phyloP scores from a whole-genome alignment of 2,329 filamentous ascomycete species.

The Bipolaris zeicola region DNA sequence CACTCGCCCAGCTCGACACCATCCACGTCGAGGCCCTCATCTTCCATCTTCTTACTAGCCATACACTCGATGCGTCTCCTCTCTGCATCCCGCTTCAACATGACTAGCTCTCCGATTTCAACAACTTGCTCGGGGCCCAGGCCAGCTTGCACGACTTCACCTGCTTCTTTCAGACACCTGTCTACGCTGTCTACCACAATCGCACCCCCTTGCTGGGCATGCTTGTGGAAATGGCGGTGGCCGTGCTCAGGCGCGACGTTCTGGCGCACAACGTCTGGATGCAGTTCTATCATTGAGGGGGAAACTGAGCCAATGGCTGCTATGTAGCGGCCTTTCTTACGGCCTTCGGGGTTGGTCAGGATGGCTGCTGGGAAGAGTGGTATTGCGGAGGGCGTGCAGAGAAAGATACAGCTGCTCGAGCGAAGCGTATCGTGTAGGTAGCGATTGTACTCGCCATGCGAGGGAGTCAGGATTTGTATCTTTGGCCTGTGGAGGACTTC shows the following conservation, averaged over 20 bases:
- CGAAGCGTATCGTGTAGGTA: slow-evolving; percentile 73
- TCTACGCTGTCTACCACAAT: slow-evolving; percentile 72
- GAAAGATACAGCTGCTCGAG: slow-evolving; percentile 81
- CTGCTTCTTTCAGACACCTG: slow-evolving; percentile 79
- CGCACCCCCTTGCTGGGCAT: slow-evolving; percentile 63
- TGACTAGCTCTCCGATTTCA: slow-evolving; percentile 81
- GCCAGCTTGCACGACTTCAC: slow-evolving; percentile 81
- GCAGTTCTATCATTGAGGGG: slow-evolving; percentile 80
- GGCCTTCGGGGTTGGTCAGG: slow-evolving; percentile 72
- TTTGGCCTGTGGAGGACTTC: slow-evolving; percentile 51
- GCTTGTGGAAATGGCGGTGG: slow-evolving; percentile 68
- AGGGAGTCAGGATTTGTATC: slow-evolving; percentile 71
- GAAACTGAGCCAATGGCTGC: slow-evolving; percentile 74
- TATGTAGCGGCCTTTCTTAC: slow-evolving; percentile 73
- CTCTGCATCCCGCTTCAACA: slow-evolving; percentile 63
- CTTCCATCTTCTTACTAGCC: slow-evolving; percentile 55
- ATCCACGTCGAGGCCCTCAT: slow-evolving; percentile 77
- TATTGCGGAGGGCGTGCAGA: slow-evolving; percentile 77
- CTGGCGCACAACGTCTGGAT: slow-evolving; percentile 73
- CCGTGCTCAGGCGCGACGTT: slow-evolving; percentile 60
- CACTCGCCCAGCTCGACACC: slow-evolving; percentile 70
- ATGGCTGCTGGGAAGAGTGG: slow-evolving; percentile 77
- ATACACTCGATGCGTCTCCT: slow-evolving; percentile 36
- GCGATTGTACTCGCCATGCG: slow-evolving; percentile 71
- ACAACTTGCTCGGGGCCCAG: slow-evolving; percentile 77